phyloP scores from a whole-genome alignment of 179 eudicot genomes.

The Actinidia chinensis region DNA sequence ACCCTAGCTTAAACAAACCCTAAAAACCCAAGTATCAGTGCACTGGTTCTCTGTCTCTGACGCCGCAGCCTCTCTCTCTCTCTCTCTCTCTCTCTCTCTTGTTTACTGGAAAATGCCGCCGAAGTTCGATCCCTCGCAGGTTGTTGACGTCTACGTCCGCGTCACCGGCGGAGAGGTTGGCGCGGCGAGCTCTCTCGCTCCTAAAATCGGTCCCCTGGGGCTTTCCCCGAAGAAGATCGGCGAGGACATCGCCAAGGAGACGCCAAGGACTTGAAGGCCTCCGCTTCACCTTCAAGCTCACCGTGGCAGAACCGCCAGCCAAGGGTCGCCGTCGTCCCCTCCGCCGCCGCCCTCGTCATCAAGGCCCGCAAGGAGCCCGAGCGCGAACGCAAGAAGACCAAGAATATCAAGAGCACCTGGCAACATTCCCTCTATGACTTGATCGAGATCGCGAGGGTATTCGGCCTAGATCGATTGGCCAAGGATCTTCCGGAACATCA shows the following conservation, averaged over 20 bases:
- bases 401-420: constrained; percentile 82
- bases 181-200: constrained; percentile 86
- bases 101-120: constrained; percentile 59
- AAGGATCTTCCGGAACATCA: constrained; percentile 68
- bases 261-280: constrained; percentile 96
- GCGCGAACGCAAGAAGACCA: constrained; percentile 75
- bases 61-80: neutral
- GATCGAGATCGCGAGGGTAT: constrained; percentile 72
- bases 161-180: constrained; percentile 91
- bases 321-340: constrained; percentile 75
- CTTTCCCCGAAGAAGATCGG: constrained; percentile 86
- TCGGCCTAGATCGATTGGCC: constrained; percentile 72
- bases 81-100: neutral
- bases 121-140: constrained; percentile 74
- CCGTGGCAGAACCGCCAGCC: constrained; percentile 90
- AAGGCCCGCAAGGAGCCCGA: constrained; percentile 86
- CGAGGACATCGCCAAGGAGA: constrained; percentile 88
- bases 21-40: neutral
- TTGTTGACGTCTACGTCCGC: constrained; percentile 76
- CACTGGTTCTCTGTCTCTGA: neutral
- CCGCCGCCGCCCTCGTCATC: constrained; percentile 81
- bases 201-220: constrained; percentile 82
- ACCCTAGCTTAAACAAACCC: constrained; percentile 19
- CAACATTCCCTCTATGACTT: constrained; percentile 74
- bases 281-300: constrained; percentile 82